Percentiles rank a stretch among this genome's conserved stretches.
Evolutionary conservation across 768 basidiomycete species (phyloP).

Genomic region (Suillus decipiens): DNA sequence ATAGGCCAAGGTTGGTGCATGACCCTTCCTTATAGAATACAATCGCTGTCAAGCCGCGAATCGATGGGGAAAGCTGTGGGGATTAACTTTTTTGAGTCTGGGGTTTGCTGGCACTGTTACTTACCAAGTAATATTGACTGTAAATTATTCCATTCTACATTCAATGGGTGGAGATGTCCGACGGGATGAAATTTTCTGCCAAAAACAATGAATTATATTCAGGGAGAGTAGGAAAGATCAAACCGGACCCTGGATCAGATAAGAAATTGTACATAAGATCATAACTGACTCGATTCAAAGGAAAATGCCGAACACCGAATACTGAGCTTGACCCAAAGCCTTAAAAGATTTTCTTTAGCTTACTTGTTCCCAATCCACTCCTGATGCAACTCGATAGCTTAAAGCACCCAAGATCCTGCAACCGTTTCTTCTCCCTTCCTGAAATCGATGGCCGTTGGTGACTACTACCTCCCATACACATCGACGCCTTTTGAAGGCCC

Average conservation of each 20-base stretch:
- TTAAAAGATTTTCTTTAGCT: conserved; percentile 5
- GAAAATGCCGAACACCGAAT: conserved; percentile 2
- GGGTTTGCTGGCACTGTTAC: not conserved
- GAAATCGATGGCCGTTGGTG: conserved; percentile 27
- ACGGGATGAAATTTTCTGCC: not conserved
- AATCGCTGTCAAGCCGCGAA: not conserved
- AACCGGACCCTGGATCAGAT: not conserved
- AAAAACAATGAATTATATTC: not conserved
- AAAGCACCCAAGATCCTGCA: conserved; percentile 22
- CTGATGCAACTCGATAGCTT: conserved; percentile 49
- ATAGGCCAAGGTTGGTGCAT: not conserved
- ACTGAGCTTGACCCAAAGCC: not conserved
- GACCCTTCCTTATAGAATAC: not conserved
- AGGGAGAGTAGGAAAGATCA: not conserved
- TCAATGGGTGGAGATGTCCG: not conserved
- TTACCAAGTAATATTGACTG: not conserved
- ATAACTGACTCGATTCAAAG: conserved; percentile 1
- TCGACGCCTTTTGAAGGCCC: conserved; percentile 84
- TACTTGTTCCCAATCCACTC: conserved; percentile 7
- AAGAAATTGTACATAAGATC: not conserved
- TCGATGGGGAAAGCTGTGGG: not conserved
- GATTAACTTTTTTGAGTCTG: not conserved
- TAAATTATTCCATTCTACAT: not conserved
- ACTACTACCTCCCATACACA: conserved; percentile 23
- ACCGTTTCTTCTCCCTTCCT: conserved; percentile 2